Evolutionary conservation across 169 alveolate species (phyloP).

Genomic region (Plasmodium cynomolgi): DNA sequence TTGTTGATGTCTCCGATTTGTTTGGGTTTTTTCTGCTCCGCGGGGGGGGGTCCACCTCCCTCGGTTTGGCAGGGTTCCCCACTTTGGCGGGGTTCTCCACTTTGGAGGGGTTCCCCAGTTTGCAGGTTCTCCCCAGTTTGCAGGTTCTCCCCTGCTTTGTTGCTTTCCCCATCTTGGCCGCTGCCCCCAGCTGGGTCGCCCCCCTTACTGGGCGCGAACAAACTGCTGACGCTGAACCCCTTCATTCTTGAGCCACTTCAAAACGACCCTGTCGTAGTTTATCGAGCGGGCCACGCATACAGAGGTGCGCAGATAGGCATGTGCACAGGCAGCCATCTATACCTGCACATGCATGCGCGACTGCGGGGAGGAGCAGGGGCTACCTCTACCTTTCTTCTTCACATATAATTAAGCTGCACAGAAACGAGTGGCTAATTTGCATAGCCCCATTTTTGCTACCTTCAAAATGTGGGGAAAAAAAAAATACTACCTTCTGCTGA

Average conservation of each 20-base stretch:
- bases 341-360: not conserved
- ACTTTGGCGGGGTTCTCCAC: not conserved
- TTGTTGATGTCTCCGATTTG: slow-evolving; percentile 13
- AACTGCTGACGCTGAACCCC: slow-evolving; percentile 16
- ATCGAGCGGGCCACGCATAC: not conserved
- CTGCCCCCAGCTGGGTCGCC: not conserved
- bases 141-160: not conserved
- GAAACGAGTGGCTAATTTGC: not conserved
- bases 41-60: not conserved
- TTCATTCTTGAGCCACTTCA: slow-evolving; percentile 20
- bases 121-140: not conserved
- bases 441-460: slow-evolving; percentile 1
- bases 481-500: not conserved
- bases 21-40: not conserved
- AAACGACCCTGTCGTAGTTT: not conserved
- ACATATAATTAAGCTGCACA: not conserved
- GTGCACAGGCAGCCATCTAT: not conserved
- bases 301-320: not conserved
- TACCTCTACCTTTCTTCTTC: not conserved
- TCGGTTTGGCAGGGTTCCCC: not conserved
- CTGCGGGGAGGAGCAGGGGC: no score
- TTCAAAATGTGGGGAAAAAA: not conserved
- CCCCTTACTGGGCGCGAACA: slow-evolving; percentile 6
- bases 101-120: not conserved
- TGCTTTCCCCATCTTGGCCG: not conserved